Percentiles rank a stretch among this genome's conserved stretches.
These are phyloP conservation scores for Cochlearia excelsa DNA, from an alignment of 345 rosid genomes.

Conservation along the genomic window DNA sequence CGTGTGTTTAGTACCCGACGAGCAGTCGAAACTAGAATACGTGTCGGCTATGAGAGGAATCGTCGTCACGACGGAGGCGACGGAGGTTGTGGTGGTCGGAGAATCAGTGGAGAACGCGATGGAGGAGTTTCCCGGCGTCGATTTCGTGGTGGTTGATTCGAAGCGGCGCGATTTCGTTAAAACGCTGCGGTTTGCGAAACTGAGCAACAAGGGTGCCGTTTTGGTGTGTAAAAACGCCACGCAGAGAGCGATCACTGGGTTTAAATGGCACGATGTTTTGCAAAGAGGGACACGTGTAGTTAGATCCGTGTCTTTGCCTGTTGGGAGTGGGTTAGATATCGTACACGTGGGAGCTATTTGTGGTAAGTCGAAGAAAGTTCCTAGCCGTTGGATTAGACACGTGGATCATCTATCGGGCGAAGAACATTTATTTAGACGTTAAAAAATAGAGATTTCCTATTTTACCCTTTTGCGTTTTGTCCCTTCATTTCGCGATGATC, in stretches of 20 bases:
- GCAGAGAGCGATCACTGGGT: conserved; percentile 38
- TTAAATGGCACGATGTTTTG: conserved; percentile 56
- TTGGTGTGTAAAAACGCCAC: conserved; percentile 70
- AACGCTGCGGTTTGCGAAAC: conserved; percentile 54
- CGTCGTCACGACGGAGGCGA: conserved; percentile 28
- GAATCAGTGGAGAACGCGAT: conserved; percentile 52
- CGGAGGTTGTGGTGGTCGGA: conserved; percentile 39
- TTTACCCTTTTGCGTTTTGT: too few species aligned
- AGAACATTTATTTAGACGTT: conserved; percentile 57
- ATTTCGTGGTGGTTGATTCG: conserved; percentile 75
- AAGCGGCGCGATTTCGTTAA: conserved; percentile 50
- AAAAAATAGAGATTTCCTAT: too few species aligned
- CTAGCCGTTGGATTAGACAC: conserved; percentile 75
- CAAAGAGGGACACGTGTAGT: conserved; percentile 54
- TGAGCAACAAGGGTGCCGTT: conserved; percentile 63
- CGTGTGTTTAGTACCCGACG: conserved; percentile 76
- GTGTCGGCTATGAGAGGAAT: conserved; percentile 35
- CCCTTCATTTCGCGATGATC: too few species aligned
- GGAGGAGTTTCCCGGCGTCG: conserved; percentile 50
- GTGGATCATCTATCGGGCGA: conserved; percentile 64
- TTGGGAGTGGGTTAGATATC: conserved; percentile 73
- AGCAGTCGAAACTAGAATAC: conserved; percentile 59
- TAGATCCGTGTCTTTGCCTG: conserved; percentile 64
- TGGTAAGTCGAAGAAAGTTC: conserved; percentile 20
- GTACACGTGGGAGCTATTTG: conserved; percentile 51